Percentiles rank a stretch among this genome's conserved stretches.
phyloP scores from a whole-genome alignment of 2,329 filamentous ascomycete species.

The Aspergillus fischeri region DNA sequence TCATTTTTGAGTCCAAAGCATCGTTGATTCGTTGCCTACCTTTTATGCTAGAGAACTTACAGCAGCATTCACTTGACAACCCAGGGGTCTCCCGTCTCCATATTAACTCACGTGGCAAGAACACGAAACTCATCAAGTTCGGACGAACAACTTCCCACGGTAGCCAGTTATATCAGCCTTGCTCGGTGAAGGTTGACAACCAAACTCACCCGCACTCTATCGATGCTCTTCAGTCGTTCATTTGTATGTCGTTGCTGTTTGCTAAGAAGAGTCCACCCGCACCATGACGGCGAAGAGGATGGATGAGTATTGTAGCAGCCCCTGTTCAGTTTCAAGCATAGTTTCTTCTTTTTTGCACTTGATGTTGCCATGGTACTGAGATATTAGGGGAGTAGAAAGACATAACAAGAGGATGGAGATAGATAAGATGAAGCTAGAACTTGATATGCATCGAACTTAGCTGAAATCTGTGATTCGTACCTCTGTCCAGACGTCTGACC shows the following conservation, averaged over 20 bases:
- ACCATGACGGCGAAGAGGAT: background rate
- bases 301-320: background rate
- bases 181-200: slow-evolving; percentile 19
- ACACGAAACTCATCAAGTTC: slow-evolving; percentile 1
- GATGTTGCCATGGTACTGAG: slow-evolving; percentile 29
- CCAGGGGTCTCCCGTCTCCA: background rate
- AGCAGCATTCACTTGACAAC: background rate
- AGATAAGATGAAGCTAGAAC: slow-evolving; percentile 27
- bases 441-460: slow-evolving; percentile 37
- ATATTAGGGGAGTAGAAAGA: slow-evolving; percentile 29
- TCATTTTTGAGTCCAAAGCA: background rate
- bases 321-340: slow-evolving; percentile 1
- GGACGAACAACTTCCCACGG: slow-evolving; percentile 3
- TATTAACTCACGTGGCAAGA: background rate
- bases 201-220: slow-evolving; percentile 23
- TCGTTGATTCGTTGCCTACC: background rate
- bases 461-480: slow-evolving; percentile 27
- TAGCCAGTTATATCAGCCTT: slow-evolving; percentile 9
- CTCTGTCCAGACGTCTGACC: background rate
- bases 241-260: background rate
- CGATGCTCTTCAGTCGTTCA: slow-evolving; percentile 2
- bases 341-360: slow-evolving; percentile 5
- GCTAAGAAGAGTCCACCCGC: background rate
- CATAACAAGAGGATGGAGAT: slow-evolving; percentile 18
- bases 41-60: background rate